These are phyloP conservation scores for Ophiostoma tasmaniense DNA, from an alignment of 2,329 filamentous ascomycete species.

Conservation along the genomic window DNA sequence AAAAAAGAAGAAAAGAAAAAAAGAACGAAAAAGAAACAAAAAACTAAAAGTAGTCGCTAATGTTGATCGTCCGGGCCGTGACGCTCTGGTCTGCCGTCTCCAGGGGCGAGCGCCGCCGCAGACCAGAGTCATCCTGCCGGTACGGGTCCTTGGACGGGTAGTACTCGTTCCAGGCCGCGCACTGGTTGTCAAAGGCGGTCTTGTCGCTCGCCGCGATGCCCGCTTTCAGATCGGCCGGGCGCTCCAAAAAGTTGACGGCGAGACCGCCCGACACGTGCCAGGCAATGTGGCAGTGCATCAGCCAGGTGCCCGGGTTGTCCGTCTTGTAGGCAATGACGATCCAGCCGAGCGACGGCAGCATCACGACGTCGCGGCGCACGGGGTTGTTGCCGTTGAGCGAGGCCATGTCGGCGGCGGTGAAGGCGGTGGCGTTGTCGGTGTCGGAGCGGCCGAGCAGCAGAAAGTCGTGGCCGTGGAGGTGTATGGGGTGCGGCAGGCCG, in stretches of 20 bases:
- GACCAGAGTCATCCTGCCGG: conserved; percentile 19
- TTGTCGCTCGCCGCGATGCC: conserved; percentile 13
- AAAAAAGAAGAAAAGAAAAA: background rate
- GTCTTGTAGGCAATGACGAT: conserved; percentile 37
- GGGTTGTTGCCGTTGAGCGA: conserved; percentile 32
- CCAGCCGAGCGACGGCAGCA: conserved; percentile 35
- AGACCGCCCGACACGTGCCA: conserved; percentile 42
- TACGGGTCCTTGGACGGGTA: conserved; percentile 15
- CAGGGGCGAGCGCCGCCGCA: background rate
- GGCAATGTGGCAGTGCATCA: conserved; percentile 40
- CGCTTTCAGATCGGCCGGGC: conserved; percentile 15
- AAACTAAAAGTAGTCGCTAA: background rate
- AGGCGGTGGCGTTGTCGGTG: conserved; percentile 10
- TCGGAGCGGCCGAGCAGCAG: conserved; percentile 23
- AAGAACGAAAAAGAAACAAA: background rate
- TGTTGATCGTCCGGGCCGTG: background rate
- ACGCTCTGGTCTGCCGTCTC: background rate
- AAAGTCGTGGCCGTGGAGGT: conserved; percentile 26
- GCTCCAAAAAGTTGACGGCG: conserved; percentile 41
- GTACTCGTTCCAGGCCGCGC: conserved; percentile 19
- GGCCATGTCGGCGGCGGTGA: conserved; percentile 18
- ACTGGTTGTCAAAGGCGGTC: conserved; percentile 15
- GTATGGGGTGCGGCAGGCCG: conserved; percentile 20
- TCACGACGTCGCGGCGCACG: conserved; percentile 36
- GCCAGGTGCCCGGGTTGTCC: conserved; percentile 42